Evolutionary conservation across 2,329 filamentous ascomycete genomes (phyloP), one percentile per base, ranked within the genome.

Genomic region (Fusarium cyanostomum): DNA sequence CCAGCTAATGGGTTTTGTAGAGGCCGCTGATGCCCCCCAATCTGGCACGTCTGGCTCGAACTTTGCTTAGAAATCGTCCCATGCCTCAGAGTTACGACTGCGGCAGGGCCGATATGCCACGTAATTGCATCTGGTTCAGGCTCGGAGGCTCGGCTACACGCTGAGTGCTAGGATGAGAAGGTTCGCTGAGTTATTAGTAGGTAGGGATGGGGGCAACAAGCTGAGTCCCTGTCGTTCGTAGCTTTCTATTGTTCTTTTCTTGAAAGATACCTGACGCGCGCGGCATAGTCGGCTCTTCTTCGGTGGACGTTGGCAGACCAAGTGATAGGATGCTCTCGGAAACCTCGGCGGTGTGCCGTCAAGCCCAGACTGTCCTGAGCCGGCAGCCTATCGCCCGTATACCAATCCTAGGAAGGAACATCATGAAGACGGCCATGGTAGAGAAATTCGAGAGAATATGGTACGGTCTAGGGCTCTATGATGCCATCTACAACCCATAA

Each of bases 331-430:
- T 61, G 12, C 41, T 52, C 45, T 3, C 61, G 43, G 8, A 61
- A 61, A 0, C 34, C 37, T 9, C 21, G 13, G 1, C 8, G n/a
- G 3, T 62, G 52, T 9, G 21, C 34, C 18, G 52, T 45, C 1
- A 62, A 13, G 1, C n/a, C 18, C 12, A 39, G 48, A 7, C 49
- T 21, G 3, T 69, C 65, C 34, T 71, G 56, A 0, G 57, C 37
- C 0, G 56, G 45, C 0, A 70, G 45, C 7, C 7, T 48, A 3
- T 64, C 61, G 11, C 72, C 72, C 11, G 66, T 64, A 18, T 74
- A 74, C 0, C 72, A 72, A n/a, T 74, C 71, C 12, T 71, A 5
- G 72, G 68, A 10, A 74, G 24, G 27, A 68, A 69, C 5, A 74
- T 71, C 5, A 34, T 58, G 9, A 48, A 72, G 42, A 24, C 26